Evolutionary conservation across 768 basidiomycete species (phyloP).

Genomic region (Tylopilus plumbeoviolaceoides): DNA sequence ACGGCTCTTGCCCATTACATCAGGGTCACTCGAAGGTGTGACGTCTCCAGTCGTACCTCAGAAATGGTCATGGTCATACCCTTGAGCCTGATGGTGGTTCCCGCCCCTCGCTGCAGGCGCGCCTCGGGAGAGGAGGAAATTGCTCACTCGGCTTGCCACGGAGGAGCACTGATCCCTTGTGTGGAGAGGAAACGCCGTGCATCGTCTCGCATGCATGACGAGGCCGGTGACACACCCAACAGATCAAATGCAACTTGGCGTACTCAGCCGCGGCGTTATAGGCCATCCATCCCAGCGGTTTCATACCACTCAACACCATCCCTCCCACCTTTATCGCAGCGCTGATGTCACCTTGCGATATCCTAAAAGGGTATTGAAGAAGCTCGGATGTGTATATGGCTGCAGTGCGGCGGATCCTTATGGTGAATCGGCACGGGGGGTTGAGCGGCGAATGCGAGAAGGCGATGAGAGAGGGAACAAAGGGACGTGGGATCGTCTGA

Average conservation of each 20-base stretch:
- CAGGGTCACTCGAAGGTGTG: constrained; percentile 12
- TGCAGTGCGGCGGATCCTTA: constrained; percentile 15
- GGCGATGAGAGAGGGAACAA: too few species aligned
- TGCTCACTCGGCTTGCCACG: constrained; percentile 27
- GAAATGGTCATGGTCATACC: constrained; percentile 6
- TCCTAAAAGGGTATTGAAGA: constrained; percentile 26
- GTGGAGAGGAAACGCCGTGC: too few species aligned
- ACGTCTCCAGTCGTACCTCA: too few species aligned
- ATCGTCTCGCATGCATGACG: too few species aligned
- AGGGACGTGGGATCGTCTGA: too few species aligned
- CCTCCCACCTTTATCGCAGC: constrained; percentile 57
- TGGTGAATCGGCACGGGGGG: constrained; percentile 26
- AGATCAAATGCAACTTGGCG: too few species aligned
- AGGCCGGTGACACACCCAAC: constrained; percentile 6
- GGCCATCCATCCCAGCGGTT: constrained; percentile 42
- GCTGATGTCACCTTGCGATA: constrained; percentile 47
- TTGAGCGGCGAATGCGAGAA: too few species aligned
- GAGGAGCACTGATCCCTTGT: constrained; percentile 23
- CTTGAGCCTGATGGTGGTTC: constrained; percentile 9
- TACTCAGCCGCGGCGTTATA: too few species aligned
- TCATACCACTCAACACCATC: constrained; percentile 59
- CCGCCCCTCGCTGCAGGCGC: too few species aligned
- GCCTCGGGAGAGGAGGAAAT: constrained; percentile 58
- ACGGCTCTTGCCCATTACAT: too few species aligned
- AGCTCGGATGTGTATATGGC: constrained; percentile 22